Base-by-base conservation (phyloP, 352 stramenopile genomes). In the Blastocystis sp. region DNA sequence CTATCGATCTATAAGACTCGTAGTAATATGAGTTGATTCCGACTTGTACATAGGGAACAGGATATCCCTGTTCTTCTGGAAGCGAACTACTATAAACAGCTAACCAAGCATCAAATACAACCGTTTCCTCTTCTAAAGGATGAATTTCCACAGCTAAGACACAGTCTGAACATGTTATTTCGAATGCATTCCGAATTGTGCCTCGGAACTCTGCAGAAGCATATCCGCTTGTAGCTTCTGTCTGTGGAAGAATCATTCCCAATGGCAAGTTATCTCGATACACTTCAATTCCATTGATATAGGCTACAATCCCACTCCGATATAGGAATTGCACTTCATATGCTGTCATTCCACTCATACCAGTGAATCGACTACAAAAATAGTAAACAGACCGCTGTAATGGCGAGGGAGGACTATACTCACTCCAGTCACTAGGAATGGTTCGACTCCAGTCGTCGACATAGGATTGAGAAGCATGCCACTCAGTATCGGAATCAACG, bases 91-190 rank as follows among this genome's bases (percentile, higher is more conserved):
- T 9, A 46, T 46, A 46, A 46, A 46, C 39, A 46, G 39, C 39
- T 46, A 46, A 9, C 39, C 39, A 46, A 46, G 39, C 39, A 46
- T 46, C 39, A 46, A 46, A 46, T 46, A 9, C 39, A 46, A 46
- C 39, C 2, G 9, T 46, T 46, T 46, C 39, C 39, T 46, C 54
- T 32, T 6, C n/a, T 39, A 59, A 21, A 51, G 58, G 58, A 35
- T 78, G 66, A n/a, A 78, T 43, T 39, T 78, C 66, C 35, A 78
- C 43, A n/a, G 66, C 66, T 39, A 78, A 29, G 2, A 78, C 27
- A 46, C 39, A 46, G 11, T 16, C 12, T 6, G 42, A 16, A n/a
- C 35, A 16, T 0, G 63, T 7, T 49, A 46, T 21, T 27, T 74
- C 63, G 2, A 37, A 35, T 1, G 42, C 66, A 7, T 43, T 43